Evolutionary conservation across 2,329 filamentous ascomycete species (phyloP).

Genomic region (Achaetomium macrosporum): DNA sequence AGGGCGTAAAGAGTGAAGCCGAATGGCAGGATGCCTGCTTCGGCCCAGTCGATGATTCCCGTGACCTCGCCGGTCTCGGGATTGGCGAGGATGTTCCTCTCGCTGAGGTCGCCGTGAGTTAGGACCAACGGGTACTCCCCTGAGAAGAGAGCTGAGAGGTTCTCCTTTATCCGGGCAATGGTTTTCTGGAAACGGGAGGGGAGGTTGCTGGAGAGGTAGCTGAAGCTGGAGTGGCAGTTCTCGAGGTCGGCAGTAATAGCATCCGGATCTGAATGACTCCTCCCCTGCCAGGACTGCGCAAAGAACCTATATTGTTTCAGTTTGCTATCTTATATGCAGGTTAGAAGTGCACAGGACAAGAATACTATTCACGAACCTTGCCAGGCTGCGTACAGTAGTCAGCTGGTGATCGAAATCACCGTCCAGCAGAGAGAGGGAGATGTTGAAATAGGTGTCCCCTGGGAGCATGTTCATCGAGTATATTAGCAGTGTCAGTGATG

Average conservation of each 20-base stretch:
- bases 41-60: slow-evolving; percentile 30
- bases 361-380: not conserved
- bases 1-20: slow-evolving; percentile 28
- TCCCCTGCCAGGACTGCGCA: slow-evolving; percentile 5
- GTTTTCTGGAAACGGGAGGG: not conserved
- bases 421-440: not conserved
- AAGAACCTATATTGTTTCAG: slow-evolving; percentile 1
- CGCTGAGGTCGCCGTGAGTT: slow-evolving; percentile 27
- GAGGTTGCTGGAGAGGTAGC: not conserved
- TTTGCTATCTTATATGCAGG: no score
- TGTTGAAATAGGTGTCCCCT: not conserved
- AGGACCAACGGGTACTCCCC: slow-evolving; percentile 20
- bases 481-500: not conserved
- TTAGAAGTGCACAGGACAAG: no score
- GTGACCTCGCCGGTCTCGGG: slow-evolving; percentile 26
- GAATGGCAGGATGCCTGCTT: slow-evolving; percentile 27
- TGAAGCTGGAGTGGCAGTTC: not conserved
- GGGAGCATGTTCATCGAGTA: slow-evolving; percentile 6
- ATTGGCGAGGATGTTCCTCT: slow-evolving; percentile 29
- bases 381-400: not conserved
- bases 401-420: not conserved
- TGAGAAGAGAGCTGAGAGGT: slow-evolving; percentile 16
- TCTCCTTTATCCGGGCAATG: not conserved
- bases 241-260: not conserved
- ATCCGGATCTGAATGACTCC: not conserved